phyloP scores from a whole-genome alignment of 257 asterid genomes.

The Oldenlandia corymbosa region DNA sequence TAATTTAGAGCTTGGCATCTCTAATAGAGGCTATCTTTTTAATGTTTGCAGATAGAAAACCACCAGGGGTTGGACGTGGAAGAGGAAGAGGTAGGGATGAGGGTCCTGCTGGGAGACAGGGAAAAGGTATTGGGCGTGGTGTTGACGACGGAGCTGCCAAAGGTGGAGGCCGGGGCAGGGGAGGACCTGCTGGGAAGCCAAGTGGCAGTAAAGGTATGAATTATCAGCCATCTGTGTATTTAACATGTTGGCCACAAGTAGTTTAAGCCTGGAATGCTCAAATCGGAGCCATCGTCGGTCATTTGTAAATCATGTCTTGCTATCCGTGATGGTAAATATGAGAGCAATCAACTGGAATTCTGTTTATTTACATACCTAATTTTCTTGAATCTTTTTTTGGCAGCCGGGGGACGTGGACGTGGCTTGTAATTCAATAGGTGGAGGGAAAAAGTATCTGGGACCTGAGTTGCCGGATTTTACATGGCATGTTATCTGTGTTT shows the following conservation, averaged over 20 bases:
- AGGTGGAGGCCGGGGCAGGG: slow-evolving; percentile 49
- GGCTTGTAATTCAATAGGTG: slow-evolving; percentile 24
- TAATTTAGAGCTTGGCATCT: not conserved
- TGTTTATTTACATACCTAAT: no score
- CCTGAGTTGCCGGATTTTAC: slow-evolving; percentile 17
- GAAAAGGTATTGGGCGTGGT: slow-evolving; percentile 48
- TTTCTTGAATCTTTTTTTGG: no score
- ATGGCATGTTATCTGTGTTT: slow-evolving; percentile 15
- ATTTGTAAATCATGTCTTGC: no score
- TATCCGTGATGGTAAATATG: no score
- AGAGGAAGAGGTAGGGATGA: slow-evolving; percentile 67
- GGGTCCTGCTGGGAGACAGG: slow-evolving; percentile 32
- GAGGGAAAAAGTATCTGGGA: not conserved
- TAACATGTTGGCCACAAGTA: no score
- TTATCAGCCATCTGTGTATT: no score
- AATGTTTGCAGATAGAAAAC: slow-evolving; percentile 41
- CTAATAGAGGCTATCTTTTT: not conserved
- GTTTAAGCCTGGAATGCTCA: no score
- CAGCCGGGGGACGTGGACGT: slow-evolving; percentile 45
- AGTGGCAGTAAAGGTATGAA: slow-evolving; percentile 36
- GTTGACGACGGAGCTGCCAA: slow-evolving; percentile 44
- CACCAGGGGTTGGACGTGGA: slow-evolving; percentile 62
- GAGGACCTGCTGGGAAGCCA: slow-evolving; percentile 38
- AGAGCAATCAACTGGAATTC: no score
- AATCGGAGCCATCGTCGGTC: no score